Evolutionary conservation across 805 yeast genomes (phyloP).

Genomic region (Maudiozyma barnettii): DNA sequence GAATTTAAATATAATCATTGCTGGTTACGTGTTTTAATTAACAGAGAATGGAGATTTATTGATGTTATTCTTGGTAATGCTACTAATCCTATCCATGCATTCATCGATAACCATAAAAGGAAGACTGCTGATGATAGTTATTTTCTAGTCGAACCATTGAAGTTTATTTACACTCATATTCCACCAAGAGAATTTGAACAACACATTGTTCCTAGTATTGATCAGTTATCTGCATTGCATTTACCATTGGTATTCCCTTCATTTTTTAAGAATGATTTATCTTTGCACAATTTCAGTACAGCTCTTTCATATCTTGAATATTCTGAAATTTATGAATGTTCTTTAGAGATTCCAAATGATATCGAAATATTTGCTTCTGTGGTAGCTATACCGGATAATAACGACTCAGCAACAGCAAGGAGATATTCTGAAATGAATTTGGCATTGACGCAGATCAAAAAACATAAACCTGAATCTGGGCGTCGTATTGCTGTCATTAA

Average conservation of each 20-base stretch:
- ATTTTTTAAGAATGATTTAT: conserved; percentile 50
- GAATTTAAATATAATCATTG: conserved; percentile 60
- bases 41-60: conserved; percentile 69
- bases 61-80: conserved; percentile 63
- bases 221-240: conserved; percentile 64
- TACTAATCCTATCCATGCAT: conserved; percentile 41
- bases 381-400: conserved; percentile 39
- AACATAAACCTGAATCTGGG: conserved; percentile 41
- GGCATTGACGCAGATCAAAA: conserved; percentile 69
- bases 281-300: conserved; percentile 61
- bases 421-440: conserved; percentile 30
- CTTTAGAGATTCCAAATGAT: conserved; percentile 57
- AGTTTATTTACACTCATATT: conserved; percentile 73
- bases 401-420: conserved; percentile 4
- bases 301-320: conserved; percentile 66
- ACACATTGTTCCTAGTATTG: conserved; percentile 78
- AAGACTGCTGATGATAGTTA: conserved; percentile 42
- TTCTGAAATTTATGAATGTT: conserved; percentile 71
- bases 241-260: conserved; percentile 85
- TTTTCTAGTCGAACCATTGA: conserved; percentile 68
- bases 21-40: conserved; percentile 75
- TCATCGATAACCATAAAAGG: conserved; percentile 27
- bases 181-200: conserved; percentile 75
- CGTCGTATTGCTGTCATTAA: conserved; percentile 67
- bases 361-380: conserved; percentile 55